Percentiles rank a stretch among this genome's conserved stretches.
phyloP scores from a whole-genome alignment of 208 protist genomes.

The Leishmania braziliensis region DNA sequence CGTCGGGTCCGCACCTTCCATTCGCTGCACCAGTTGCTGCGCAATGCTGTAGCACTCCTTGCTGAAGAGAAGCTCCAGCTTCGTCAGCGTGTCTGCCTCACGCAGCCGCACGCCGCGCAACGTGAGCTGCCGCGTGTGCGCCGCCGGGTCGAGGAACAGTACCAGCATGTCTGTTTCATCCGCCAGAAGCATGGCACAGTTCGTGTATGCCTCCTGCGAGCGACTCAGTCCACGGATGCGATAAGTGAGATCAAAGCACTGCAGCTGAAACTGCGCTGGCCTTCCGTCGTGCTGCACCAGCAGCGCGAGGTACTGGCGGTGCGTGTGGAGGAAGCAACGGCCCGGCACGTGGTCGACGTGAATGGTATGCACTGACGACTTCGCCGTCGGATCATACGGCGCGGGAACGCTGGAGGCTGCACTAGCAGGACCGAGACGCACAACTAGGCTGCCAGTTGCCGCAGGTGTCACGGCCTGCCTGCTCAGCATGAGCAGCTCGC shows the following conservation, averaged over 20 bases:
- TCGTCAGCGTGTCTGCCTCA: conserved; percentile 93
- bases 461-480: not conserved
- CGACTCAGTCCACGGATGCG: conserved; percentile 87
- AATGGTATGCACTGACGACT: conserved; percentile 73
- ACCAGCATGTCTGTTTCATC: conserved; percentile 88
- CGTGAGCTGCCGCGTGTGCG: conserved; percentile 15
- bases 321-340: conserved; percentile 61
- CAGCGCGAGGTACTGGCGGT: conserved; percentile 88
- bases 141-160: conserved; percentile 58
- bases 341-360: conserved; percentile 60
- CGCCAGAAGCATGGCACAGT: conserved; percentile 73
- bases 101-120: conserved; percentile 49
- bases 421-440: conserved; percentile 12
- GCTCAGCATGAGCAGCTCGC: conserved; percentile 44
- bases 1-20: conserved; percentile 39
- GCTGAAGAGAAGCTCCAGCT: conserved; percentile 95
- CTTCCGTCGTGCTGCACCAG: conserved; percentile 59
- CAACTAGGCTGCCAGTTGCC: conserved; percentile 9
- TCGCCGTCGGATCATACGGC: conserved; percentile 45
- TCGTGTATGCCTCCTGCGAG: conserved; percentile 59
- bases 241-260: conserved; percentile 91
- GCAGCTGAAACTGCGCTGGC: conserved; percentile 59
- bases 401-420: not conserved
- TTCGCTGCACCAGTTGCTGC: conserved; percentile 85
- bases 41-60: conserved; percentile 95